phyloP scores from a whole-genome alignment of 768 basidiomycete species.

The Trametopsis cervina region DNA sequence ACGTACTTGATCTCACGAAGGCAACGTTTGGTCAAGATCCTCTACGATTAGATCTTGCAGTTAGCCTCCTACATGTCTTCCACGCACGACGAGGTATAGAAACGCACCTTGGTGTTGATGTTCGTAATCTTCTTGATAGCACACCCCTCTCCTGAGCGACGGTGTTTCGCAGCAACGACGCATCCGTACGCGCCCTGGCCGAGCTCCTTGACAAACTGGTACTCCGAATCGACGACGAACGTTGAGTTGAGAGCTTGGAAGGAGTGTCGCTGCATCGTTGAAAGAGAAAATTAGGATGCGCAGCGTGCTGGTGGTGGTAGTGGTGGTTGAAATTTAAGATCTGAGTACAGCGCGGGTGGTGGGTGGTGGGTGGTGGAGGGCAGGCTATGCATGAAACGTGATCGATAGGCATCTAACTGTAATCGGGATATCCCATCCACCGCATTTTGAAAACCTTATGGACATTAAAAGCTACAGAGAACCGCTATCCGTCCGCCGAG shows the following conservation, averaged over 20 bases:
- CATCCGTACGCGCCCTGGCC: slow-evolving; percentile 95
- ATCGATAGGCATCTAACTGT: slow-evolving; percentile 5
- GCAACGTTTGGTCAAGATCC: slow-evolving; percentile 95
- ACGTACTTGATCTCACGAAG: slow-evolving; percentile 86
- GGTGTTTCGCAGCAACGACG: slow-evolving; percentile 82
- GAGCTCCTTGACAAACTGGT: slow-evolving; percentile 94
- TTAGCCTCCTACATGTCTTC: not conserved
- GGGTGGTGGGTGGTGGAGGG: not conserved
- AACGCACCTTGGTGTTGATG: slow-evolving; percentile 76
- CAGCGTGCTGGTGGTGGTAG: not conserved
- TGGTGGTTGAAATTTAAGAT: slow-evolving; percentile 1
- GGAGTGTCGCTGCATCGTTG: slow-evolving; percentile 61
- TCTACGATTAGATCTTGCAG: slow-evolving; percentile 32
- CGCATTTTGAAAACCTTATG: no score
- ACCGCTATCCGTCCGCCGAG: no score
- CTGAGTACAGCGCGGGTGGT: not conserved
- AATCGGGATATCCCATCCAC: not conserved
- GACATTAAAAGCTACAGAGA: no score
- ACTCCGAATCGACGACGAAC: slow-evolving; percentile 84
- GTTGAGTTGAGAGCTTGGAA: slow-evolving; percentile 82
- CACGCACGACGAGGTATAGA: no score
- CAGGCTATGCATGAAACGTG: slow-evolving; percentile 9
- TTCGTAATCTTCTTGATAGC: slow-evolving; percentile 97
- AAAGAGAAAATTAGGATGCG: not conserved
- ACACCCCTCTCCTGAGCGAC: slow-evolving; percentile 77